Base-by-base conservation (phyloP, 139 green algal genomes). In the Eudorina sp. region DNA sequence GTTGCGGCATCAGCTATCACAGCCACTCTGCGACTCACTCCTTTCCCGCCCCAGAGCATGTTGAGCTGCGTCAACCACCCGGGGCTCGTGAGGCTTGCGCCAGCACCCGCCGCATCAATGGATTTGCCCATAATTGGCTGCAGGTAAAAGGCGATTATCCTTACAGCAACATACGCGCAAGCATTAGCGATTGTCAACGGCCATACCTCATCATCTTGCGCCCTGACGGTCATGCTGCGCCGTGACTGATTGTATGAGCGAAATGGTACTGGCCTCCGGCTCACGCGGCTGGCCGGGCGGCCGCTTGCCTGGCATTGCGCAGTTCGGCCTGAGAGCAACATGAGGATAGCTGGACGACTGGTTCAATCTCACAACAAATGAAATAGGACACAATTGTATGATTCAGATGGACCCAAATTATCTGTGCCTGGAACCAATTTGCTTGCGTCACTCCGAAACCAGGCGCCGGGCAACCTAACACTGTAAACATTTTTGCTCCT, bases 61-160 rank as follows among this genome's bases (percentile, higher is more conserved):
- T 96, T 96, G 1, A 99, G 92, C 92, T 98, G 94, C 21, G 96
- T 98, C 38, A 98, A 92, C 97, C 97, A 99, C 27, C 92, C 96
- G 31, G 97, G 96, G 62, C 91, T 96, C 25, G 92, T 93, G 53
- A 95, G 95, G 11, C 93, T 96, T 1, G 64, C 83, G 23, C 96
- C 96, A 18, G 97, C 96, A 23, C 97, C 97, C 8, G 85, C 94
- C 14, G 93, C 85, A 68, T 98, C 96, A 62, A 98, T 97, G 60
- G 83, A 94, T 93, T 91, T 95, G 31, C 93, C 93, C 45, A 81
- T 48, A 25, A 34, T 29, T 34, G 73, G 73, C 73, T 81, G 41
- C 25, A 48, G 27, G 25, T 5, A 25, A 9, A 46, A 62, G 27
- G 40, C n/a, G 34, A 55, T 4, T 53, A 25, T 55, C 9, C 55